A percentile compares a stretch with the other conserved stretches of the same genome.
Evolutionary conservation across 2,329 filamentous ascomycete genomes (phyloP).

Genomic region (Cyphellophora attinorum): DNA sequence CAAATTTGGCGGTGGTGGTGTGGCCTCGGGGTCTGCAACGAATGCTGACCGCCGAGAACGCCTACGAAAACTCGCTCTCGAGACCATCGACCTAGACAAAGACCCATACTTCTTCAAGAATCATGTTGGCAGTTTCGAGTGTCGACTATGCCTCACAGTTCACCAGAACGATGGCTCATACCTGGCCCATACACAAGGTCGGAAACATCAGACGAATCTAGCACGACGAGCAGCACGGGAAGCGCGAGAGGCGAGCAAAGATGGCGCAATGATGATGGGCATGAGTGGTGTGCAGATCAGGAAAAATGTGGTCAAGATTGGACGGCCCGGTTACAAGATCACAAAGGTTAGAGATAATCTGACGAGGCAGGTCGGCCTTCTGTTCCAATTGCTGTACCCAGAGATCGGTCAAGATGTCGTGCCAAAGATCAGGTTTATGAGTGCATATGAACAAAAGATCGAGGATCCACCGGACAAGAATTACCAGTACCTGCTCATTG

Average conservation of each 20-base stretch:
- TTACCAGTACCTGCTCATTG: slow-evolving; percentile 90
- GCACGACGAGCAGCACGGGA: slow-evolving; percentile 92
- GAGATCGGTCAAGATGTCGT: slow-evolving; percentile 68
- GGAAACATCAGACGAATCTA: slow-evolving; percentile 98
- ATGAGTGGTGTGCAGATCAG: slow-evolving; percentile 61
- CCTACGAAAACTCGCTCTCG: slow-evolving; percentile 92
- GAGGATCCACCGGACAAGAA: slow-evolving; percentile 88
- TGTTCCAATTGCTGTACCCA: slow-evolving; percentile 96
- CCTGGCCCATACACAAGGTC: slow-evolving; percentile 94
- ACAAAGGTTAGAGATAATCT: slow-evolving; percentile 88
- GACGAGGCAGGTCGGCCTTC: slow-evolving; percentile 75
- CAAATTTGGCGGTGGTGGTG: slow-evolving; percentile 95
- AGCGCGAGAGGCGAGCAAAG: slow-evolving; percentile 71
- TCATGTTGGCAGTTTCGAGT: slow-evolving; percentile 96
- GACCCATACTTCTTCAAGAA: slow-evolving; percentile 99
- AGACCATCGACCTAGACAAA: slow-evolving; percentile 98
- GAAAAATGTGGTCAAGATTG: slow-evolving; percentile 87
- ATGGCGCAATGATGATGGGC: slow-evolving; percentile 56
- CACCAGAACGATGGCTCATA: slow-evolving; percentile 99
- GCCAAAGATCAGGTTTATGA: slow-evolving; percentile 93
- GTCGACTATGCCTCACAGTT: slow-evolving; percentile 89
- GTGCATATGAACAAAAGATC: slow-evolving; percentile 88
- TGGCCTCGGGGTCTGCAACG: slow-evolving; percentile 84
- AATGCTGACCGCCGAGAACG: slow-evolving; percentile 97
- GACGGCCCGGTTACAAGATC: slow-evolving; percentile 92